These are phyloP conservation scores for Theobroma cacao DNA, from an alignment of 345 rosid species.

Conservation along the genomic window DNA sequence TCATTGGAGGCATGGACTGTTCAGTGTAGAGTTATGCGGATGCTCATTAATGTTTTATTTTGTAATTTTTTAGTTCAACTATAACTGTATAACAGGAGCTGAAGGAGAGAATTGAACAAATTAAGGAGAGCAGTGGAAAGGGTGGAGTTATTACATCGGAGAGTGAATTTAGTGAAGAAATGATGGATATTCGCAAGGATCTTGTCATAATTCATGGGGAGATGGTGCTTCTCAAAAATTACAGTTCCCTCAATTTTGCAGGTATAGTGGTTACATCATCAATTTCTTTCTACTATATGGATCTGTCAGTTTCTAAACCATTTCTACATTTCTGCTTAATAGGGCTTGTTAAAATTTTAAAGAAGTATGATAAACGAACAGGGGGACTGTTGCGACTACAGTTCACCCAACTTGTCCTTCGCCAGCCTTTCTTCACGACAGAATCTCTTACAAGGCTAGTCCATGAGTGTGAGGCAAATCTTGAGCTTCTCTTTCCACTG, in stretches of 20 bases:
- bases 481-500: constrained; percentile 82
- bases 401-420: constrained; percentile 74
- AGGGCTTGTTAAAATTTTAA: constrained; percentile 86
- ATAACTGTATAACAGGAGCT: constrained; percentile 48
- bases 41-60: neutral
- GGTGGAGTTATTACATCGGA: constrained; percentile 57
- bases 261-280: constrained; percentile 33
- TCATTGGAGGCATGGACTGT: neutral
- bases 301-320: constrained; percentile 11
- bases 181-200: constrained; percentile 92
- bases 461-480: constrained; percentile 81
- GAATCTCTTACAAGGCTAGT: constrained; percentile 87
- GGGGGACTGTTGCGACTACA: constrained; percentile 77
- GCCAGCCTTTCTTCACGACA: constrained; percentile 78
- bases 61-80: neutral
- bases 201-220: constrained; percentile 89
- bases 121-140: constrained; percentile 50
- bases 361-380: constrained; percentile 89
- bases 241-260: constrained; percentile 89
- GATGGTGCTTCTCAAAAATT: constrained; percentile 92
- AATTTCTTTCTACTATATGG: neutral
- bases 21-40: neutral
- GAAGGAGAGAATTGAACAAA: constrained; percentile 46
- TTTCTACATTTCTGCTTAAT: constrained; percentile 8
- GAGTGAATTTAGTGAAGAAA: constrained; percentile 78